Evolutionary conservation across 305 asterid genomes (phyloP).

Genomic region (Andrographis paniculata): DNA sequence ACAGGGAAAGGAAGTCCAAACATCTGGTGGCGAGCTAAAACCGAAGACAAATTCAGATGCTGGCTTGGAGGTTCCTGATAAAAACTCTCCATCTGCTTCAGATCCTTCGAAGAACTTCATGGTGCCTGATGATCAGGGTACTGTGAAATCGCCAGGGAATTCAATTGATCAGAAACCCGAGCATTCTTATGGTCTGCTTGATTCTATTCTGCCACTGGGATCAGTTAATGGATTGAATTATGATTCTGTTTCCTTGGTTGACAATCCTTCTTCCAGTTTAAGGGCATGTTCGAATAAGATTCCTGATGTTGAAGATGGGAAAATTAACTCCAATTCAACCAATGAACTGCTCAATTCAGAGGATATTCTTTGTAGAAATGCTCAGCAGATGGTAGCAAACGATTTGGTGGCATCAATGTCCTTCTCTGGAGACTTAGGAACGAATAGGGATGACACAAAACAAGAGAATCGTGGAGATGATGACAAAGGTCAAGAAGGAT

Average conservation of each 20-base stretch:
- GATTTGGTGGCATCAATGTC: slow-evolving; percentile 23
- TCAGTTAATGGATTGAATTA: slow-evolving; percentile 19
- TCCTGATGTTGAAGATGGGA: slow-evolving; percentile 25
- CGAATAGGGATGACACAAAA: slow-evolving; percentile 22
- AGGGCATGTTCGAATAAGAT: slow-evolving; percentile 33
- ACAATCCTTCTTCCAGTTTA: slow-evolving; percentile 25
- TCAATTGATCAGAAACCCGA: slow-evolving; percentile 22
- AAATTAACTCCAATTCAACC: slow-evolving; percentile 18
- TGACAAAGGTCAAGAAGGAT: slow-evolving; percentile 14
- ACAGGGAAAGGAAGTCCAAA: slow-evolving; percentile 34
- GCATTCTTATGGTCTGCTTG: slow-evolving; percentile 21
- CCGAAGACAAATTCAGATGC: slow-evolving; percentile 17
- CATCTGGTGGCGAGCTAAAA: slow-evolving; percentile 25
- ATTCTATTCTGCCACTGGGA: slow-evolving; percentile 19
- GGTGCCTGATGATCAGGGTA: slow-evolving; percentile 24
- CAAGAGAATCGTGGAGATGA: slow-evolving; percentile 17
- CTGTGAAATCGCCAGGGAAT: slow-evolving; percentile 19
- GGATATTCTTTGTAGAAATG: slow-evolving; percentile 18
- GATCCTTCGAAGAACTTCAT: slow-evolving; percentile 22
- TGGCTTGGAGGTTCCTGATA: slow-evolving; percentile 26
- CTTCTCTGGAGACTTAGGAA: slow-evolving; percentile 17
- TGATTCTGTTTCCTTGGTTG: slow-evolving; percentile 13
- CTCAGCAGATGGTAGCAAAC: slow-evolving; percentile 17
- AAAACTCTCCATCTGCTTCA: slow-evolving; percentile 25
- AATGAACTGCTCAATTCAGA: slow-evolving; percentile 17